These are phyloP conservation scores for Coemansia sp. DNA, from an alignment of 192 early-diverging fungal genomes.

Conservation along the genomic window DNA sequence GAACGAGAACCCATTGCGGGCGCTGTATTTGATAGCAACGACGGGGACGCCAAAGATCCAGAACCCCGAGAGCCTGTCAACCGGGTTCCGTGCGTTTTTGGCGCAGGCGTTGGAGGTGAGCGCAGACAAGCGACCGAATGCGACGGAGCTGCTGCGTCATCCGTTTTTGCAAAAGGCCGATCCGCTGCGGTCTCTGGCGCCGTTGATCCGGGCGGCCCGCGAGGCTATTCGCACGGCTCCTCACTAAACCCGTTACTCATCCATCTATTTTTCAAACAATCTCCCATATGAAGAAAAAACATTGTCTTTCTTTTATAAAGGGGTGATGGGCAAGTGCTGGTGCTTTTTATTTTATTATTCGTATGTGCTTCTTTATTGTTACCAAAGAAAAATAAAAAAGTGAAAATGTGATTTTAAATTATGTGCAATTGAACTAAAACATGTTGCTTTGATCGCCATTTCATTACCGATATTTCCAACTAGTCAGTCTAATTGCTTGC, in stretches of 20 bases:
- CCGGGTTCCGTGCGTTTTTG: constrained; percentile 85
- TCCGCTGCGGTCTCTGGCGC: constrained; percentile 75
- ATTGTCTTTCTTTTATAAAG: too few relatives aligned
- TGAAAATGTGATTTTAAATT: too few relatives aligned
- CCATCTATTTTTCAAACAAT: too few relatives aligned
- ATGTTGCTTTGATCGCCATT: too few relatives aligned
- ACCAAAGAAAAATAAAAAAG: too few relatives aligned
- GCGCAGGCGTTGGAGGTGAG: constrained; percentile 78
- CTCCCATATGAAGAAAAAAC: too few relatives aligned
- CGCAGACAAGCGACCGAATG: constrained; percentile 74
- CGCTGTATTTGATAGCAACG: constrained; percentile 93
- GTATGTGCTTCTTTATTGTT: too few relatives aligned
- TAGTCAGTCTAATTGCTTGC: too few relatives aligned
- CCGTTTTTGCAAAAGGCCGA: constrained; percentile 84
- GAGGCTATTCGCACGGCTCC: constrained; percentile 58
- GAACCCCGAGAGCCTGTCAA: constrained; percentile 72
- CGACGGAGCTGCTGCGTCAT: constrained; percentile 78
- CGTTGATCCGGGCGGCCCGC: constrained; percentile 74
- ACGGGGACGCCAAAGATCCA: constrained; percentile 93
- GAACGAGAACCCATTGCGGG: constrained; percentile 90
- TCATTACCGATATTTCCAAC: too few relatives aligned
- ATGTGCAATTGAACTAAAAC: too few relatives aligned
- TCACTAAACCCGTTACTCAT: constrained; percentile 19
- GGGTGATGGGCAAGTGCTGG: too few relatives aligned
- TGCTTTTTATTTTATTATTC: too few relatives aligned